Conservation (phyloP, 1,139 yeast species). For the Yamadazyma mexicana region DNA sequence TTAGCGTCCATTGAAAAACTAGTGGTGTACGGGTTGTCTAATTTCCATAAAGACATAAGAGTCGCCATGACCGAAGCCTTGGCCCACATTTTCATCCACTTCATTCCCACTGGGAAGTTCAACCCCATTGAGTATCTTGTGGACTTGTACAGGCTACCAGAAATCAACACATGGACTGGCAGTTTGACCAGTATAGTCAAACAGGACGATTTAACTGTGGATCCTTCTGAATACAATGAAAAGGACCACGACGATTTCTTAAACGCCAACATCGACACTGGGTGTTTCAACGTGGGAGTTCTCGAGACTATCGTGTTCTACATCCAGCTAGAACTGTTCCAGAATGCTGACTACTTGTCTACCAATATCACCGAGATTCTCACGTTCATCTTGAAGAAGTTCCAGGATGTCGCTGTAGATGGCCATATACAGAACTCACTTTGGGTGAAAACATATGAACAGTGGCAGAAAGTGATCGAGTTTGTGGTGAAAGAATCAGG, state of each 20-base stretch:
- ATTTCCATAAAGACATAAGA: conserved; percentile 36
- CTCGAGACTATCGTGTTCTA: conserved; percentile 37
- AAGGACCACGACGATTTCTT: conserved; percentile 14
- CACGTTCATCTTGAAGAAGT: conserved; percentile 32
- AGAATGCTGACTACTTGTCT: conserved; percentile 38
- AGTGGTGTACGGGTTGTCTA: conserved; percentile 31
- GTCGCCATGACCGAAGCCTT: conserved; percentile 39
- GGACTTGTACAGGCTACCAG: conserved; percentile 30
- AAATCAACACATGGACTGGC: conserved; percentile 25
- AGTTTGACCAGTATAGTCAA: conserved; percentile 15
- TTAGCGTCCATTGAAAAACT: conserved; percentile 33
- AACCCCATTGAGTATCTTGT: conserved; percentile 36
- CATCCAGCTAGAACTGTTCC: conserved; percentile 45
- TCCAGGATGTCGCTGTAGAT: conserved; percentile 19
- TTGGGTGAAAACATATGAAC: conserved; percentile 34
- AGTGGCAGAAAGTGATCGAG: conserved; percentile 33
- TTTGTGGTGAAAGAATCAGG: conserved; percentile 42
- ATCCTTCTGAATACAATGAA: conserved; percentile 6
- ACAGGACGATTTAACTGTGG: conserved; percentile 8
- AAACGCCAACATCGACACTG: conserved; percentile 17
- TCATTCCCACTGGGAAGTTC: conserved; percentile 43
- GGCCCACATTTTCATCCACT: conserved; percentile 35
- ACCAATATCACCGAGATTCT: conserved; percentile 28
- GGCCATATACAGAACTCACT: conserved; percentile 34
- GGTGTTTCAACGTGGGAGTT: conserved; percentile 32